Conservation (phyloP, 768 basidiomycete genomes). For the Inosperma sp. region DNA sequence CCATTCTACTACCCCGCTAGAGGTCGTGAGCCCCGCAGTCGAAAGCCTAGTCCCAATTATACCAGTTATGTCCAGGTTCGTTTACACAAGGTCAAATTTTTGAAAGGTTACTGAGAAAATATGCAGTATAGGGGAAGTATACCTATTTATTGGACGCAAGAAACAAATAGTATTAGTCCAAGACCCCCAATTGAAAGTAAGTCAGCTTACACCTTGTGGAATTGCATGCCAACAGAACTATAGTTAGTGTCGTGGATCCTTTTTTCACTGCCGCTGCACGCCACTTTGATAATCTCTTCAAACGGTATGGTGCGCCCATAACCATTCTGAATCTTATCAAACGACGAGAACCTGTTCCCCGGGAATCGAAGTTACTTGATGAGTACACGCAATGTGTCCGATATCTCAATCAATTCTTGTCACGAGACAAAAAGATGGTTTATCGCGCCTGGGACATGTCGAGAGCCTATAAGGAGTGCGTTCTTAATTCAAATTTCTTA, state of each 20-base stretch:
- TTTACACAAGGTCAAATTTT: too few relatives aligned
- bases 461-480: constrained; percentile 88
- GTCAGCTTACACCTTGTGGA: constrained; percentile 21
- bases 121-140: constrained; percentile 94
- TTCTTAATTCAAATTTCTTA: neutral
- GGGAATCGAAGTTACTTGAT: constrained; percentile 85
- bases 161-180: constrained; percentile 83
- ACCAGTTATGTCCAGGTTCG: constrained; percentile 96
- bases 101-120: too few relatives aligned
- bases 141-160: constrained; percentile 96
- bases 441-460: constrained; percentile 98
- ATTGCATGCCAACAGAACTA: neutral
- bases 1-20: constrained; percentile 75
- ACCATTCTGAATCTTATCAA: constrained; percentile 95
- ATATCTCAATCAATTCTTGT: constrained; percentile 95
- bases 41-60: constrained; percentile 76
- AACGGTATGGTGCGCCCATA: constrained; percentile 84
- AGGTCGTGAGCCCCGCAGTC: constrained; percentile 32
- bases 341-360: constrained; percentile 66
- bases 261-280: constrained; percentile 90
- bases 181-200: constrained; percentile 94
- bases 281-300: constrained; percentile 89
- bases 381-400: constrained; percentile 90
- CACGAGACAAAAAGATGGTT: constrained; percentile 76
- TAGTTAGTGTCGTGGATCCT: constrained; percentile 91